phyloP scores from a whole-genome alignment of 1,139 yeast genomes.

The Hyphopichia wangnamkhiaoensis region DNA sequence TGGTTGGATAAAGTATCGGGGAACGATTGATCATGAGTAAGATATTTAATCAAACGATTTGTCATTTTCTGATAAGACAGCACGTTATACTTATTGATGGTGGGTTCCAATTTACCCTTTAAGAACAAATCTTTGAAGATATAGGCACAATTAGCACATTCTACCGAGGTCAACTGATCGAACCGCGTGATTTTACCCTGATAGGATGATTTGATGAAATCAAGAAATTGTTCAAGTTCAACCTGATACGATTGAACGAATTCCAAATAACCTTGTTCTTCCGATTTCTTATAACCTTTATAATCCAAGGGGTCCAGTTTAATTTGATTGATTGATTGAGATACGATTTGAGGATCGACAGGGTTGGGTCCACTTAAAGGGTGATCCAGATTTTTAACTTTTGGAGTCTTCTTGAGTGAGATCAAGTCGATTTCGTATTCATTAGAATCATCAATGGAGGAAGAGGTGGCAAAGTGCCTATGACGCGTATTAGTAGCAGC shows the following conservation, averaged over 20 bases:
- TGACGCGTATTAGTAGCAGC: too few relatives aligned
- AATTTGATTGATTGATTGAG: constrained; percentile 7
- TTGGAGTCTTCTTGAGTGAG: constrained; percentile 30
- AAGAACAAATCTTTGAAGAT: constrained; percentile 27
- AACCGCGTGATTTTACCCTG: constrained; percentile 22
- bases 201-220: constrained; percentile 25
- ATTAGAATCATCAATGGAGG: constrained; percentile 13
- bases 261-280: constrained; percentile 12
- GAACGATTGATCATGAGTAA: constrained; percentile 13
- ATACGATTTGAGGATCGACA: constrained; percentile 1
- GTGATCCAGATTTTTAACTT: constrained; percentile 10
- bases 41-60: constrained; percentile 15
- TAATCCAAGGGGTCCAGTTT: constrained; percentile 10
- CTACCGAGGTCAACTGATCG: constrained; percentile 28
- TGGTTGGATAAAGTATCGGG: constrained; percentile 11
- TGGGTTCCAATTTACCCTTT: constrained; percentile 19
- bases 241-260: constrained; percentile 21
- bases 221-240: constrained; percentile 24
- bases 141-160: constrained; percentile 28
- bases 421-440: constrained; percentile 42
- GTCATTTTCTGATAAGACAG: constrained; percentile 26
- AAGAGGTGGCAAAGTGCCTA: constrained; percentile 13
- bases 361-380: background rate
- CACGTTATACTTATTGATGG: constrained; percentile 17
- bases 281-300: constrained; percentile 8